Conservation (phyloP, 2,329 filamentous ascomycete species). For the Aureobasidium mangrovei region DNA sequence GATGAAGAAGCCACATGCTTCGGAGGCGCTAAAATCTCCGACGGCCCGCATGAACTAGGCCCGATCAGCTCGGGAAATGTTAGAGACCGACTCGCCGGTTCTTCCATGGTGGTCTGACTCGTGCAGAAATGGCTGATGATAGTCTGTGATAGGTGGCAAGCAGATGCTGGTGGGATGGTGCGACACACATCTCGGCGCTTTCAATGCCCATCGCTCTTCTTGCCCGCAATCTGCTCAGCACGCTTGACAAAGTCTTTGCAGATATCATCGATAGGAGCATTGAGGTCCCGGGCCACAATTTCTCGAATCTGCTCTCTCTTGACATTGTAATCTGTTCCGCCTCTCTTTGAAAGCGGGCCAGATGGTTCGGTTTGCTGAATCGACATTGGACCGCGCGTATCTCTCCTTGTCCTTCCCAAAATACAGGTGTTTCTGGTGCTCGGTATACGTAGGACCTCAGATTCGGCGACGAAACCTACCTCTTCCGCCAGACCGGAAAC, state of each 20-base stretch:
- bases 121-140: no score
- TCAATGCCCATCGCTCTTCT: constrained; percentile 17
- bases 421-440: constrained; percentile 82
- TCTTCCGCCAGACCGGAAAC: constrained; percentile 59
- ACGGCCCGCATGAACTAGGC: no score
- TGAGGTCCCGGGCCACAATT: constrained; percentile 15
- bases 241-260: constrained; percentile 16
- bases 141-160: no score
- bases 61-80: no score
- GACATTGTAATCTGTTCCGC: background rate
- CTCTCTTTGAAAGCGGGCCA: background rate
- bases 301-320: constrained; percentile 10
- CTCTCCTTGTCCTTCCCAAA: constrained; percentile 44
- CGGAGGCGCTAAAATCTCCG: no score
- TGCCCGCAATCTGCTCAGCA: constrained; percentile 16
- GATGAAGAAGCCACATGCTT: no score
- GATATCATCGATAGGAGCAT: constrained; percentile 12
- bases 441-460: constrained; percentile 80
- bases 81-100: no score
- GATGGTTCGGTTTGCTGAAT: background rate
- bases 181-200: no score
- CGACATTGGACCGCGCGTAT: constrained; percentile 31
- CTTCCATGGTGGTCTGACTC: no score
- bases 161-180: no score
- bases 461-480: constrained; percentile 69